Base-by-base conservation (phyloP, 306 rosid genomes). In the Lathyrus oleraceus region DNA sequence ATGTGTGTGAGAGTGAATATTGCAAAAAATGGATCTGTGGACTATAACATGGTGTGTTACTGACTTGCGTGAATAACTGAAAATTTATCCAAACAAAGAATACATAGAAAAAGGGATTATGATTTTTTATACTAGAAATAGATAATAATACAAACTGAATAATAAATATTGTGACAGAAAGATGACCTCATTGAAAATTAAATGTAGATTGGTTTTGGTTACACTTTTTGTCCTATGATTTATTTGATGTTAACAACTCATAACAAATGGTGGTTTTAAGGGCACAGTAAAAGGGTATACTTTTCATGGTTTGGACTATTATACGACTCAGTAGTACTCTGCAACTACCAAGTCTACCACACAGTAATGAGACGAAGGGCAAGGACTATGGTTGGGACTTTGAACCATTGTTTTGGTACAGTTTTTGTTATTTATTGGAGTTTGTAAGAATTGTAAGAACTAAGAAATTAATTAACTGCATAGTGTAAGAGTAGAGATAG, bases 141-240 rank as follows among this genome's bases (percentile, higher is more conserved):
- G 83, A 75, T 76, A 51, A 53, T 53, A 53, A 21, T 17, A 68
- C 75, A 59, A 63, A 70, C 70, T 66, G 76, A 72, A 68, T 71
- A 57, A 75, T 48, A 53, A 63, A 69, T 25, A 45, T 25, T 20
- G 65, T 47, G 69, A 70, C 77, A 70, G 72, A 75, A 40, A 74
- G 77, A 80, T 81, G 84, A 84, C 83, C 77, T 69, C 83, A 65
- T 70, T 40, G 56, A 76, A 77, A 75, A 73, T 67, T 83, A 70
- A 83, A 60, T 75, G 62, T 67, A 67, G 69, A 61, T 78, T 65
- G 83, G 61, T 78, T 53, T 61, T 76, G 16, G 20, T 78, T 82
- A 66, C 79, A 44, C 75, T 57, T 73, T 78, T 70, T 65, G 15
- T 61, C 67, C 67, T 72, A 52, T 72, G 80, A 75, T 79, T 72